Evolutionary conservation across 192 early-diverging fungal species (phyloP).

Genomic region (Linnemannia schmuckeri): DNA sequence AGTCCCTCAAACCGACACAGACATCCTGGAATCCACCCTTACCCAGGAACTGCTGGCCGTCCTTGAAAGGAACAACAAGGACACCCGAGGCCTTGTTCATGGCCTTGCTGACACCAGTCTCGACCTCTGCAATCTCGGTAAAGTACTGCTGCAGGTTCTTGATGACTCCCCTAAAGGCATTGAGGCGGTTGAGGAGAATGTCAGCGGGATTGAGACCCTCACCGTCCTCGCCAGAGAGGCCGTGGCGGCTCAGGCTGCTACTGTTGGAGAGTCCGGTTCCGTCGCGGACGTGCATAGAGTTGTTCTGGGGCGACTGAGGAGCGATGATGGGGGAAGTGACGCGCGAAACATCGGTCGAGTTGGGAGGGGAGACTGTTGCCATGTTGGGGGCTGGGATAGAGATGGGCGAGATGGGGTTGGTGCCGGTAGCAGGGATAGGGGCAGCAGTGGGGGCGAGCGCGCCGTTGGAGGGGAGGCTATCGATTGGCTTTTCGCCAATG

Average conservation of each 20-base stretch:
- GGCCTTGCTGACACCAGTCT: constrained; percentile 29
- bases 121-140: constrained; percentile 50
- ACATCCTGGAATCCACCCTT: constrained; percentile 52
- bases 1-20: constrained; percentile 42
- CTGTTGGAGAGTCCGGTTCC: constrained; percentile 41
- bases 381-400: constrained; percentile 27
- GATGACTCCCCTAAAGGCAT: constrained; percentile 39
- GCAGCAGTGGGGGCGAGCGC: constrained; percentile 2
- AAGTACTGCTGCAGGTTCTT: constrained; percentile 56
- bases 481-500: background rate
- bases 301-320: constrained; percentile 22
- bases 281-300: constrained; percentile 39
- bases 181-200: constrained; percentile 52
- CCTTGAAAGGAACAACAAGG: constrained; percentile 45
- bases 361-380: constrained; percentile 21
- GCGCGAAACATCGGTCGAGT: constrained; percentile 24
- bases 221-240: constrained; percentile 38
- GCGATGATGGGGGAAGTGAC: constrained; percentile 15
- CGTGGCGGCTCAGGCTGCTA: constrained; percentile 34
- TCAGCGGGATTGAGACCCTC: constrained; percentile 54
- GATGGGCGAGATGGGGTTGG: constrained; percentile 30
- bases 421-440: background rate
- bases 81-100: constrained; percentile 35
- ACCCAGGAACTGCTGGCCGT: constrained; percentile 48
- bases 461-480: background rate